phyloP scores from a whole-genome alignment of 129 eudicot species.

The Tagetes patula region DNA sequence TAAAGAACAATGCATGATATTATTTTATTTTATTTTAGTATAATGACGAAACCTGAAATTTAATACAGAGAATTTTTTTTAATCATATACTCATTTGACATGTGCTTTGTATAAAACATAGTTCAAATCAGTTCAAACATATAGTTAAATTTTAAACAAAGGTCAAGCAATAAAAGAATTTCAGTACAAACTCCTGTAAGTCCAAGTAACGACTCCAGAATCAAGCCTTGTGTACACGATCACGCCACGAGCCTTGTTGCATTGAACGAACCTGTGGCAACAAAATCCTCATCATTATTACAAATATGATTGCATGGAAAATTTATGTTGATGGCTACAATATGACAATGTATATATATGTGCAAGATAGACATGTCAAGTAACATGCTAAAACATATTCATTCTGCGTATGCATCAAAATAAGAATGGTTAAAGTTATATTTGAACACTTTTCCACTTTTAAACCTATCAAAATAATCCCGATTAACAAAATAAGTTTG shows the following conservation, averaged over 20 bases:
- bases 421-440: not conserved
- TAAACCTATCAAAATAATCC: not conserved
- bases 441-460: not conserved
- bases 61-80: no score
- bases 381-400: not conserved
- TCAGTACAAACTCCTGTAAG: not conserved
- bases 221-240: conserved; percentile 60
- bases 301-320: not conserved
- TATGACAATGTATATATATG: not conserved
- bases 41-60: no score
- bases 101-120: no score
- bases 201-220: not conserved
- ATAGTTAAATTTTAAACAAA: not conserved
- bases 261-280: conserved; percentile 55
- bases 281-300: not conserved
- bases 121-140: no score
- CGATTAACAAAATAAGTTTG: not conserved
- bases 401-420: not conserved
- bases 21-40: no score
- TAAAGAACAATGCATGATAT: no score
- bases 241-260: conserved; percentile 99
- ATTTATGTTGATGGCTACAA: not conserved
- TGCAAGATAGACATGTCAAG: not conserved
- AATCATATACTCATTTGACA: no score
- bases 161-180: not conserved